phyloP scores from a whole-genome alignment of 148 eudicot genomes.

The Nepenthes gracilis region DNA sequence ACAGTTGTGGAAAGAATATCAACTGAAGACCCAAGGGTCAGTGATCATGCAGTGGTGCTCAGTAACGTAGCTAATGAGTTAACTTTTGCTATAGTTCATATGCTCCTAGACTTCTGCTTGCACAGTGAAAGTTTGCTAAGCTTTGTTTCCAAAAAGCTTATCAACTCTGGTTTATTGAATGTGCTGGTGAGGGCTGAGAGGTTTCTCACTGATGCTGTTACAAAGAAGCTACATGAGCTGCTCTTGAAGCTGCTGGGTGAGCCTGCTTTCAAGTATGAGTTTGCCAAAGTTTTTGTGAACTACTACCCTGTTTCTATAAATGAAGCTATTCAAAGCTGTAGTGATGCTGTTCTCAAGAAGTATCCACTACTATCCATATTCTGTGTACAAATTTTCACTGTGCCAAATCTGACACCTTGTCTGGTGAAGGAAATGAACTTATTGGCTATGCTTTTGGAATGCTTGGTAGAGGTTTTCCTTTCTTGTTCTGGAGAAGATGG shows the following conservation, averaged over 20 bases:
- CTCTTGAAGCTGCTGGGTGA: slow-evolving; percentile 87
- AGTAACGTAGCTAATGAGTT: slow-evolving; percentile 40
- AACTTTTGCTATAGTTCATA: slow-evolving; percentile 43
- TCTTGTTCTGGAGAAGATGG: slow-evolving; percentile 71
- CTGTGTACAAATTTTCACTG: slow-evolving; percentile 89
- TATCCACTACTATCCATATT: slow-evolving; percentile 60
- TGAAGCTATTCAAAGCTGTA: slow-evolving; percentile 40
- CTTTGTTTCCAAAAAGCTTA: slow-evolving; percentile 58
- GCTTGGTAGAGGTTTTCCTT: slow-evolving; percentile 49
- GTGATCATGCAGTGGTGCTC: slow-evolving; percentile 19
- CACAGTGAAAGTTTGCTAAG: slow-evolving; percentile 87
- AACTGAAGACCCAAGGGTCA: slow-evolving; percentile 18
- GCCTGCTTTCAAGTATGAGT: slow-evolving; percentile 77
- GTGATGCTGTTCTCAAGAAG: slow-evolving; percentile 35
- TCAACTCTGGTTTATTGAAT: slow-evolving; percentile 40
- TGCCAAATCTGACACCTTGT: slow-evolving; percentile 77
- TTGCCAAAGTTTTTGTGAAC: slow-evolving; percentile 63
- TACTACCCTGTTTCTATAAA: slow-evolving; percentile 59
- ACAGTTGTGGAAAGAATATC: slow-evolving; percentile 23
- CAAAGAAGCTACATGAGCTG: slow-evolving; percentile 65
- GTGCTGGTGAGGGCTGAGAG: slow-evolving; percentile 73
- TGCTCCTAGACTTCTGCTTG: slow-evolving; percentile 76
- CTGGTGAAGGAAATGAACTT: slow-evolving; percentile 83
- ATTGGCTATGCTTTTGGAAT: slow-evolving; percentile 51
- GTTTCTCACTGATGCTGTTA: slow-evolving; percentile 39